These are phyloP conservation scores for Phytophthora pluvialis DNA, from an alignment of 352 stramenopile species.

Conservation along the genomic window DNA sequence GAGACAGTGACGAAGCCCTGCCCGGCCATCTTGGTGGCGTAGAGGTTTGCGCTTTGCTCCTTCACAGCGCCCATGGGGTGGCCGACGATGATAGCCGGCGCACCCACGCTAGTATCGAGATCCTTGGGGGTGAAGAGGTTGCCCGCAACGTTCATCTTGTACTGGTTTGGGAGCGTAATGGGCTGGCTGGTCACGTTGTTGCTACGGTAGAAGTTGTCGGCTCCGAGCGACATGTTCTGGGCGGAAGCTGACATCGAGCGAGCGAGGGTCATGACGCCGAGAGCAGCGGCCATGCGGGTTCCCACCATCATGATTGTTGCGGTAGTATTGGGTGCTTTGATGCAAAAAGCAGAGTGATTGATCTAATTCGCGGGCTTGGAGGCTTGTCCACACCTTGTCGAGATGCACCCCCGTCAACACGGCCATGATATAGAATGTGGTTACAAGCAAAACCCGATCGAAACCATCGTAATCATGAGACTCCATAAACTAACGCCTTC, in stretches of 20 bases:
- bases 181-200: conserved; percentile 20
- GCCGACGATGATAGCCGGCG: conserved; percentile 13
- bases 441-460: too few relatives aligned
- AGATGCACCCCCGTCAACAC: too few relatives aligned
- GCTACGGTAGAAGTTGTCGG: conserved; percentile 27
- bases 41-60: conserved; percentile 31
- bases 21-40: conserved; percentile 30
- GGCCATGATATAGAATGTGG: too few relatives aligned
- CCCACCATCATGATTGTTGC: conserved; percentile 11
- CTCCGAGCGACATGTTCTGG: conserved; percentile 26
- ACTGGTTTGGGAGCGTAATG: conserved; percentile 22
- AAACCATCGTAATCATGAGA: too few relatives aligned
- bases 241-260: conserved; percentile 6
- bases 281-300: conserved; percentile 5
- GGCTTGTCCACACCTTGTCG: background rate
- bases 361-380: background rate
- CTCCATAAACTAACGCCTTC: too few relatives aligned
- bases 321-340: conserved; percentile 8
- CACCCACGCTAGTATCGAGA: background rate
- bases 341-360: conserved; percentile 22
- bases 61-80: conserved; percentile 33
- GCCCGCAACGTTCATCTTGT: conserved; percentile 12
- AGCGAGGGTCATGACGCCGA: conserved; percentile 8
- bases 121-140: conserved; percentile 21
- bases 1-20: conserved; percentile 27